phyloP scores from a whole-genome alignment of 2,329 filamentous ascomycete species.

The Fonsecaea multimorphosa region DNA sequence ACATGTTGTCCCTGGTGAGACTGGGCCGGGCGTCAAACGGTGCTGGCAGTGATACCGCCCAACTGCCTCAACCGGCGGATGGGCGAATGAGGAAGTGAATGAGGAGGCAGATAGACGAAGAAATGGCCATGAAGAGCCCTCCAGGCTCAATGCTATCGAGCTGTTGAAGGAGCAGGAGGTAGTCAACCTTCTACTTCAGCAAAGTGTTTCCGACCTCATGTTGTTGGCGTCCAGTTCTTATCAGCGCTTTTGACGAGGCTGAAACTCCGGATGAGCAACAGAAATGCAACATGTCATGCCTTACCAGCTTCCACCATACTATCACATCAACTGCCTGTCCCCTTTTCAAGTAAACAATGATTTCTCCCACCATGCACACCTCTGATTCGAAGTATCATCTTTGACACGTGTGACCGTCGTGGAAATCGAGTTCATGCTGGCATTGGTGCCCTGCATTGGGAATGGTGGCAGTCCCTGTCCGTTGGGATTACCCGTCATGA shows the following conservation, averaged over 20 bases:
- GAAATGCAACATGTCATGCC: no score
- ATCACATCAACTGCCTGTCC: not conserved
- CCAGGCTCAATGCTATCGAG: not conserved
- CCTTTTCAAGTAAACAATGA: constrained; percentile 43
- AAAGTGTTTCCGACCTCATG: not conserved
- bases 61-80: not conserved
- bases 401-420: constrained; percentile 49
- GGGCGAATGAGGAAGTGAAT: not conserved
- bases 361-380: constrained; percentile 58
- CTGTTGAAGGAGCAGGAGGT: not conserved
- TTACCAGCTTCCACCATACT: not conserved
- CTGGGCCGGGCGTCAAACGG: not conserved
- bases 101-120: not conserved
- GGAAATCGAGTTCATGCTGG: constrained; percentile 53
- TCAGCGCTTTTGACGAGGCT: not conserved
- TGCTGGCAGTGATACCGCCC: not conserved
- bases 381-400: constrained; percentile 49
- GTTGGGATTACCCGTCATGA: constrained; percentile 45
- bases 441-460: constrained; percentile 54
- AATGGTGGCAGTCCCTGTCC: constrained; percentile 51
- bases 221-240: not conserved
- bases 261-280: not conserved
- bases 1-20: not conserved
- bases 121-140: not conserved
- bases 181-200: not conserved